Percentiles rank a stretch among this genome's conserved stretches.
Evolutionary conservation across 805 yeast species (phyloP).

Genomic region (Wickerhamomyces hampshirensis): DNA sequence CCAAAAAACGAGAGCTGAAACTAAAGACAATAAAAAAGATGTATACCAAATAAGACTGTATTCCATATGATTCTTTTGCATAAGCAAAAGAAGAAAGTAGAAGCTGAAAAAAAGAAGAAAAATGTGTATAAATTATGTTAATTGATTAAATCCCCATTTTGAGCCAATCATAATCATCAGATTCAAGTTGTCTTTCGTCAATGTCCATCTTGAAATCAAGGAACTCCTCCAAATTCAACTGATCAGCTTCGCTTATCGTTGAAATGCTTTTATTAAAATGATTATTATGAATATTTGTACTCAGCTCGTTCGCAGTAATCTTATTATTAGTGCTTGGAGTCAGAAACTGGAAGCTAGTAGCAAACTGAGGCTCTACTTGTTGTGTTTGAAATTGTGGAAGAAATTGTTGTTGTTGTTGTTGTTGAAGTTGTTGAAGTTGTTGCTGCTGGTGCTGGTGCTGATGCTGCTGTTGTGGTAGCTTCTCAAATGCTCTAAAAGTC

Average conservation of each 20-base stretch:
- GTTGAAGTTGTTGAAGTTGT: constrained; percentile 1
- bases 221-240: constrained; percentile 14
- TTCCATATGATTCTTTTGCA: no score
- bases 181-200: constrained; percentile 3
- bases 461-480: no score
- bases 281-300: constrained; percentile 1
- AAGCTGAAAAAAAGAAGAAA: no score
- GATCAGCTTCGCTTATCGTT: constrained; percentile 14
- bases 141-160: constrained; percentile 19
- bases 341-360: constrained; percentile 1
- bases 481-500: not conserved
- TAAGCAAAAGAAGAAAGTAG: no score
- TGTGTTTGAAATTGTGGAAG: constrained; percentile 2
- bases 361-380: constrained; percentile 4
- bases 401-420: not conserved
- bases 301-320: not conserved
- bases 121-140: no score
- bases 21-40: no score
- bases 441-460: constrained; percentile 3
- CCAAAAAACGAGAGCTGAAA: no score
- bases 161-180: constrained; percentile 18
- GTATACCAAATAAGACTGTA: no score
- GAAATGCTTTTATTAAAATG: constrained; percentile 13
- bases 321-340: not conserved
- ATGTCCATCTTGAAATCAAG: constrained; percentile 13